phyloP scores from a whole-genome alignment of 345 rosid species.

The Camelina hispida region DNA sequence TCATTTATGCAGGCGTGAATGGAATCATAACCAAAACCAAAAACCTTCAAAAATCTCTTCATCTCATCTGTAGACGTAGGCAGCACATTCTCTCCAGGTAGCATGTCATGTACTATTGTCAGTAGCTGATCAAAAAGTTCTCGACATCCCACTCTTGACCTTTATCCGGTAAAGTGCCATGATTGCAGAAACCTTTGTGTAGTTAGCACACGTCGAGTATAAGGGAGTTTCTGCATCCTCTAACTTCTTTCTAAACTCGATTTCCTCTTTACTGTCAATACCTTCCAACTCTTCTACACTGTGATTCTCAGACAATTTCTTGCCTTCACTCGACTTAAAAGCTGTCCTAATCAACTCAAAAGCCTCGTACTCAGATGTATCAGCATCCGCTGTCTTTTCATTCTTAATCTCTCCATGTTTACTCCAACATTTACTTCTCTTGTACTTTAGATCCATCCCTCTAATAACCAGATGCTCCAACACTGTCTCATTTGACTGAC shows the following conservation, averaged over 20 bases:
- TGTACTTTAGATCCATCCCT: neutral
- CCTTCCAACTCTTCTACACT: no score
- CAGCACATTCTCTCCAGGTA: neutral
- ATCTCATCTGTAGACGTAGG: neutral
- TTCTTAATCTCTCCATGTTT: neutral
- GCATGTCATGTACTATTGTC: neutral
- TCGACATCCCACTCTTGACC: no score
- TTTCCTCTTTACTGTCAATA: no score
- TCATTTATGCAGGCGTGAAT: neutral
- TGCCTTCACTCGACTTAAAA: no score
- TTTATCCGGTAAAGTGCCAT: no score
- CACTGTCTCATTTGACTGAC: neutral
- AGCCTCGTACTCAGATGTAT: neutral
- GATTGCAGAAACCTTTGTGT: no score
- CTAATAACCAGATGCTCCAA: neutral
- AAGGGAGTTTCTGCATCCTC: no score
- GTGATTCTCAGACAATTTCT: no score
- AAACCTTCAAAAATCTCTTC: neutral
- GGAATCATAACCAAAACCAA: neutral
- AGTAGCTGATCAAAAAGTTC: no score
- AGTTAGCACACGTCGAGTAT: no score
- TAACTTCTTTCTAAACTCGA: no score
- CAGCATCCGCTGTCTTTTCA: neutral
- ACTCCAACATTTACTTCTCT: neutral
- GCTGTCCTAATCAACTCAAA: no score